A percentile compares a stretch with the other conserved stretches of the same genome.
These are phyloP conservation scores for Nitzschia inconspicua DNA, from an alignment of 108 stramenopile genomes.

Conservation along the genomic window DNA sequence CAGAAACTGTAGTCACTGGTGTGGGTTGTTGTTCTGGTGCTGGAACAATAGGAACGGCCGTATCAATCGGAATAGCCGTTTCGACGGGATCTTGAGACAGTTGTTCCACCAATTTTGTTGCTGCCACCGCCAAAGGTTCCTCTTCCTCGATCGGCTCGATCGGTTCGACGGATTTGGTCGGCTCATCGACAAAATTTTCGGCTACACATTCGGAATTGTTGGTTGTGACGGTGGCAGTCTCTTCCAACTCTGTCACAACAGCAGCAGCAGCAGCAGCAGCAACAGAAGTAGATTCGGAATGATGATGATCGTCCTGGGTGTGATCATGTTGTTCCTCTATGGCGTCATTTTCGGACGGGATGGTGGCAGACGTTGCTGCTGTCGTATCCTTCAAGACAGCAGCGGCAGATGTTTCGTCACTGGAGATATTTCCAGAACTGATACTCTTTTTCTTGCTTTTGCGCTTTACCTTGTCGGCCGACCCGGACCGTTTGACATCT, in stretches of 20 bases:
- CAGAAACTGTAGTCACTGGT: no score
- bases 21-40: no score
- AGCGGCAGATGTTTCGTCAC: background rate
- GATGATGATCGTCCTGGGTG: no score
- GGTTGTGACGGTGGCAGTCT: background rate
- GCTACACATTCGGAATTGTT: background rate
- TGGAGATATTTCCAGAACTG: background rate
- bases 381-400: background rate
- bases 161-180: no score
- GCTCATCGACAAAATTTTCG: background rate
- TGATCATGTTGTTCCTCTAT: no score
- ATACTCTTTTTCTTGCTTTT: background rate
- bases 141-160: no score
- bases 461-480: background rate
- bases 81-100: background rate
- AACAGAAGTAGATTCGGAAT: no score
- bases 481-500: no score
- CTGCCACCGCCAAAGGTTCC: background rate
- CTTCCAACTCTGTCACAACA: background rate
- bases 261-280: background rate
- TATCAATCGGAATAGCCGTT: background rate
- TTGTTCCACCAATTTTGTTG: background rate
- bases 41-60: background rate
- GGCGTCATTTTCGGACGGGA: no score
- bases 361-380: background rate